Evolutionary conservation across 2,329 filamentous ascomycete genomes (phyloP).

Genomic region (Graphiopsis chlorocephala): DNA sequence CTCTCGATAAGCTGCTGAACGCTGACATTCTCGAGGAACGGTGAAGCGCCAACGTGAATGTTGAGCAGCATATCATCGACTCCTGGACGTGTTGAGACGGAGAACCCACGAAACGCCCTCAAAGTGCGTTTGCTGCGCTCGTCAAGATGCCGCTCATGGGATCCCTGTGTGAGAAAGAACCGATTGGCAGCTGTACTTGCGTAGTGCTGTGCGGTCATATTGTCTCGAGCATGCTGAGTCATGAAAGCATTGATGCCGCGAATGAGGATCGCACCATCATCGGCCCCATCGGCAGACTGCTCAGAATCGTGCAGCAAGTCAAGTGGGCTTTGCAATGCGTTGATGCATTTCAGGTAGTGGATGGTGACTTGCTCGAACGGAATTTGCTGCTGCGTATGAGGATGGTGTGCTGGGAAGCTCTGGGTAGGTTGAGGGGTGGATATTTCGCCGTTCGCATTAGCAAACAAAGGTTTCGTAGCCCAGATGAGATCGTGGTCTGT

Average conservation of each 20-base stretch:
- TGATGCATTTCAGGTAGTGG: not conserved
- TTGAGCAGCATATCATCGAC: not conserved
- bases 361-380: not conserved
- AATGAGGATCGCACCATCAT: not conserved
- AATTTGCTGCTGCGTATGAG: not conserved
- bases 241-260: not conserved
- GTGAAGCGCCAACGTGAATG: not conserved
- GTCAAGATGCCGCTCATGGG: not conserved
- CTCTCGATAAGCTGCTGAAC: not conserved
- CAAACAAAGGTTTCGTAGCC: conserved; percentile 7
- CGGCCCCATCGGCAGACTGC: not conserved
- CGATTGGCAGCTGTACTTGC: not conserved
- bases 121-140: not conserved
- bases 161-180: not conserved
- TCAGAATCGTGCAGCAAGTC: not conserved
- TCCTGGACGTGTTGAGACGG: not conserved
- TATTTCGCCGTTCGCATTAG: too few relatives aligned
- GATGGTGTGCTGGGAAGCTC: not conserved
- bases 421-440: not conserved
- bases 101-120: not conserved
- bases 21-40: not conserved
- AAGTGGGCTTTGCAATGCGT: not conserved
- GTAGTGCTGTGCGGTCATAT: not conserved
- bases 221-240: not conserved
- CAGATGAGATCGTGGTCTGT: conserved; percentile 22